Percentiles rank a stretch among this genome's conserved stretches.
phyloP scores from a whole-genome alignment of 192 early-diverging fungal genomes.

The Mycoemilia scoparia region DNA sequence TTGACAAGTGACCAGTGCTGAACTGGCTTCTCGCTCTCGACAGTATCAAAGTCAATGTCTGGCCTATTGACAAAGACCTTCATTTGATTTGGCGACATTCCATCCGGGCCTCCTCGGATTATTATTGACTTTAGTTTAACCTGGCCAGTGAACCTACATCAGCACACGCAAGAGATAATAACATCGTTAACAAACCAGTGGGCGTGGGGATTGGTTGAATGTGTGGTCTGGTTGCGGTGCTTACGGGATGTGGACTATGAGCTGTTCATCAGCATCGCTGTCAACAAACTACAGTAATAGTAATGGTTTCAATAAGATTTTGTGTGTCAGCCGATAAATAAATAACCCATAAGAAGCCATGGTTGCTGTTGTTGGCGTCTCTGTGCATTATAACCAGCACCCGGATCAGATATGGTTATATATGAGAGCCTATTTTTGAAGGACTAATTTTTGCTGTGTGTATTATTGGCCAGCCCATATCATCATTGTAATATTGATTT shows the following conservation, averaged over 20 bases:
- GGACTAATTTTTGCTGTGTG: too few species aligned
- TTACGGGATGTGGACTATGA: conserved; percentile 77
- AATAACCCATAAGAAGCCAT: neutral
- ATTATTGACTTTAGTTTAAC: conserved; percentile 84
- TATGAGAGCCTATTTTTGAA: too few species aligned
- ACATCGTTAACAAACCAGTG: conserved; percentile 1
- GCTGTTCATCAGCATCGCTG: conserved; percentile 77
- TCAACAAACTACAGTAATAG: conserved; percentile 48
- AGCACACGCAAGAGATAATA: conserved; percentile 19
- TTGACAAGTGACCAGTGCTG: conserved; percentile 72
- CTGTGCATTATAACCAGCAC: too few species aligned
- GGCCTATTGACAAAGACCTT: conserved; percentile 82
- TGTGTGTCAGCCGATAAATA: neutral
- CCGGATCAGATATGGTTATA: too few species aligned
- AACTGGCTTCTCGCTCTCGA: conserved; percentile 40
- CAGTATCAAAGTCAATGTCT: conserved; percentile 78
- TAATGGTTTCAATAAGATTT: neutral
- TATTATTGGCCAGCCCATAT: too few species aligned
- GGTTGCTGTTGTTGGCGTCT: too few species aligned
- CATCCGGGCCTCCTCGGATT: conserved; percentile 42
- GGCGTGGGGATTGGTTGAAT: neutral
- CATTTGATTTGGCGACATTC: conserved; percentile 43
- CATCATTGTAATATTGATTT: too few species aligned
- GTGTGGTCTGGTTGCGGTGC: conserved; percentile 10
- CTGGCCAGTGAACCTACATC: conserved; percentile 76